phyloP scores from a whole-genome alignment of 2,329 filamentous ascomycete species.

The Fusarium sp. region DNA sequence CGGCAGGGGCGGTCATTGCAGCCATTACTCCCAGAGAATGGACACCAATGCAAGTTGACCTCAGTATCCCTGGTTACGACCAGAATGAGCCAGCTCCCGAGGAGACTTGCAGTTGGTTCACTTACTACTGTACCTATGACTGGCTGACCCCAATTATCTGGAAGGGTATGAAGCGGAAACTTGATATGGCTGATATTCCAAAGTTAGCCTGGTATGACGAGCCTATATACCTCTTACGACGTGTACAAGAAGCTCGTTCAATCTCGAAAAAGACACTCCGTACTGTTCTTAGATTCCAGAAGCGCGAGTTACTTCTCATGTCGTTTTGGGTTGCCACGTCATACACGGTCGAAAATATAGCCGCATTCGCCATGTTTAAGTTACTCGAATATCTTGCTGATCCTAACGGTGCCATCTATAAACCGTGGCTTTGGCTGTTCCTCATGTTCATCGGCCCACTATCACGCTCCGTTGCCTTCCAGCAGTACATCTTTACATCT shows the following conservation, averaged over 20 bases:
- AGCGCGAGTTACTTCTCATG: conserved; percentile 58
- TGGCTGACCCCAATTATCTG: conserved; percentile 62
- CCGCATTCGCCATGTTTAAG: conserved; percentile 64
- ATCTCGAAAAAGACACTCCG: conserved; percentile 56
- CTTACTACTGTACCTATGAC: conserved; percentile 61
- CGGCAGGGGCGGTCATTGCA: conserved; percentile 53
- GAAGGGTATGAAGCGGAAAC: conserved; percentile 56
- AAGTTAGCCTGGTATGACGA: conserved; percentile 66
- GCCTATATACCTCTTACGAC: conserved; percentile 58
- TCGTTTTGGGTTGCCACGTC: conserved; percentile 51
- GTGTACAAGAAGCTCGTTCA: conserved; percentile 55
- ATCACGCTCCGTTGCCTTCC: conserved; percentile 60
- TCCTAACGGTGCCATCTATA: conserved; percentile 56
- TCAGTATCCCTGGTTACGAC: conserved; percentile 52
- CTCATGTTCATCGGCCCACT: conserved; percentile 63
- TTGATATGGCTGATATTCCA: conserved; percentile 61
- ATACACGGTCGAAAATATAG: conserved; percentile 59
- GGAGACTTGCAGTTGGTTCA: conserved; percentile 64
- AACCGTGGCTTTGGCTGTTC: conserved; percentile 64
- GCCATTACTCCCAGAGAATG: conserved; percentile 61
- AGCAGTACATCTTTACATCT: conserved; percentile 68
- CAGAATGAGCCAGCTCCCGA: conserved; percentile 59
- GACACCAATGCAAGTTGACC: conserved; percentile 55
- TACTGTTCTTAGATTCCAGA: conserved; percentile 58
- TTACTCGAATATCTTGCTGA: conserved; percentile 62